phyloP scores from a whole-genome alignment of 441 rosid species.

The Raphanus hybrid region DNA sequence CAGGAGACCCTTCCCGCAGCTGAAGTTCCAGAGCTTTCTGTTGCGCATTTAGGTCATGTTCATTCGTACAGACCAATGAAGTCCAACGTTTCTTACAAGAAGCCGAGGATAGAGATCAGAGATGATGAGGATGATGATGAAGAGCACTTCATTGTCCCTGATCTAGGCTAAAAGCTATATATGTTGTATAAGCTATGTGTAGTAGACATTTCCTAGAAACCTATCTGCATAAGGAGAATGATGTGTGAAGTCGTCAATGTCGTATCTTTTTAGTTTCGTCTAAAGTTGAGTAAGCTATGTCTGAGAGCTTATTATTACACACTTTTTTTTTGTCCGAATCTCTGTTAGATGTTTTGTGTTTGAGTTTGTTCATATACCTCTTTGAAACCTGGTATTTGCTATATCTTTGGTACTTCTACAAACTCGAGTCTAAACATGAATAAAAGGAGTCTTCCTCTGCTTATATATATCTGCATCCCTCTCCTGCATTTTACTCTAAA shows the following conservation, averaged over 20 bases:
- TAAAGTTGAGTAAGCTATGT: conserved; percentile 24
- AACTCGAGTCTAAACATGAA: conserved; percentile 17
- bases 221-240: conserved; percentile 24
- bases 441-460: neutral
- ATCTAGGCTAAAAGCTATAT: conserved; percentile 66
- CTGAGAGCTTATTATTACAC: conserved; percentile 21
- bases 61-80: conserved; percentile 56
- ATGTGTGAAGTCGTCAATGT: conserved; percentile 21
- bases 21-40: conserved; percentile 87
- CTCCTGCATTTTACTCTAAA: neutral
- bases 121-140: conserved; percentile 61
- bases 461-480: neutral
- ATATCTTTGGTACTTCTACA: conserved; percentile 13
- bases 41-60: conserved; percentile 42
- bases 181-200: too few species aligned
- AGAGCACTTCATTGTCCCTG: conserved; percentile 88
- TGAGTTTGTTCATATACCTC: conserved; percentile 30
- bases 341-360: conserved; percentile 30
- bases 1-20: conserved; percentile 80
- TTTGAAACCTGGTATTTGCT: conserved; percentile 14
- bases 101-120: conserved; percentile 69
- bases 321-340: conserved; percentile 5
- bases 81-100: conserved; percentile 67
- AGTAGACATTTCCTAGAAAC: conserved; percentile 29
- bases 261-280: conserved; percentile 16